Percentiles rank a stretch among this genome's conserved stretches.
Evolutionary conservation across 208 protist genomes (phyloP).

Genomic region (Acanthamoeba sp.): DNA sequence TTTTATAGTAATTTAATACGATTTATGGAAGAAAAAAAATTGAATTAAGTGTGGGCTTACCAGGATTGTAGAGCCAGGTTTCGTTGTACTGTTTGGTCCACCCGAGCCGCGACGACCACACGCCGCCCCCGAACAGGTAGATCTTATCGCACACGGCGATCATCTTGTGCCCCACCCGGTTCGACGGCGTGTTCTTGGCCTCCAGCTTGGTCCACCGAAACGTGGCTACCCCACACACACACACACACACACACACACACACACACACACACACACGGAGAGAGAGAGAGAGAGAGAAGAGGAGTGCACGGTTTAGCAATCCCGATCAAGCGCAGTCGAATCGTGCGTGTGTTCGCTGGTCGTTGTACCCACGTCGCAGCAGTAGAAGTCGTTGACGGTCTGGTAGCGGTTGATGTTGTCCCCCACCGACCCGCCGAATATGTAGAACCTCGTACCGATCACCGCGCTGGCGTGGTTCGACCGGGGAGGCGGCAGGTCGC

Average conservation of each 20-base stretch:
- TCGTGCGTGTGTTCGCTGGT: background rate
- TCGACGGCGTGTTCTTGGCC: constrained; percentile 58
- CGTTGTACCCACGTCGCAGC: constrained; percentile 25
- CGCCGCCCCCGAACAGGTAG: constrained; percentile 69
- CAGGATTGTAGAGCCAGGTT: constrained; percentile 52
- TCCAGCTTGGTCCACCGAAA: constrained; percentile 51
- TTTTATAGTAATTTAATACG: too few relatives aligned
- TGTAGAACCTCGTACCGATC: constrained; percentile 54
- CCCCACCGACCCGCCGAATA: constrained; percentile 66
- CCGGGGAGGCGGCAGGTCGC: constrained; percentile 11
- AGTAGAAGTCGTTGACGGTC: constrained; percentile 73
- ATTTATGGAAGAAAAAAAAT: background rate
- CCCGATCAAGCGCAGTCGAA: background rate
- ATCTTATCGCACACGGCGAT: background rate
- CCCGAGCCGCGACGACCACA: constrained; percentile 56
- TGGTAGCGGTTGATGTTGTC: constrained; percentile 72
- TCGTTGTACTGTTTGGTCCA: constrained; percentile 69
- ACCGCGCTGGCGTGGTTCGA: constrained; percentile 61
- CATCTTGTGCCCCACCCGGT: constrained; percentile 64
- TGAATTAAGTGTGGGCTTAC: background rate
- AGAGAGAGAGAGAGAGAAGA: too few relatives aligned
- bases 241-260: background rate
- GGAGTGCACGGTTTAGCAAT: background rate
- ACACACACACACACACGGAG: background rate
- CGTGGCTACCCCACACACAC: background rate